Evolutionary conservation across 441 rosid species (phyloP), one percentile per base, ranked within the genome.

Genomic region (Aleurites moluccanus): DNA sequence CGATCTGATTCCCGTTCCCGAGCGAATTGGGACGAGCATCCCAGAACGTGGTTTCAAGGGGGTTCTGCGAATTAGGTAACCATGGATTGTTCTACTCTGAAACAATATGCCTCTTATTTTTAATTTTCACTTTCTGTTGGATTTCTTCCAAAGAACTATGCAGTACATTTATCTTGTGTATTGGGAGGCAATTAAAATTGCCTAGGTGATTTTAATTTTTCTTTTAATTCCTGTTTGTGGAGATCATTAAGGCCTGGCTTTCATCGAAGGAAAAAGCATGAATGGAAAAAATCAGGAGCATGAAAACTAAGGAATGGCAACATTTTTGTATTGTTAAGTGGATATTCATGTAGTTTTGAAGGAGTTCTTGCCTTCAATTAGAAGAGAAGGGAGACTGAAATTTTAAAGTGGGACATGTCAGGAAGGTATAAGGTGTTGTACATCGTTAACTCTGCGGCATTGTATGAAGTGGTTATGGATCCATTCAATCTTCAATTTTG

Each of bases 381-480:
- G 25, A 35, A 35, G 38, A 35, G 38, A 35, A 6, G 13, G 64
- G 21, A 57, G 63, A 21, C 13, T 13, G 21, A 70, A 13, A 13
- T 62, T 62, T 16, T 33, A 50, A 69, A 63, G 45, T 55, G n/a
- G 18, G 49, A 53, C 63, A 21, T 52, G 3, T 16, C 53, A 42
- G 35, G 67, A 77, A 25, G 64, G 30, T 67, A 21, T n/a, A 47
- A 38, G 53, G 21, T 23, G 23, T n/a, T 72, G 60, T 25, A 14
- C 42, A 33, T 61, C 8, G 33, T 30, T 20, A n/a, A 60, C 8
- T 18, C 21, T 11, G 10, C 10, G 6, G 6, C 21, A 28, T 52
- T n/a, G 15, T 10, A 3, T 49, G 30, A 49, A 73, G 49, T 50
- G 23, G 20, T 38, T 63, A 21, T 11, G 21, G 28, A 30, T 72